Evolutionary conservation across 192 early-diverging fungal species (phyloP), one percentile per base, ranked within the genome.

Genomic region (Backusella circina): DNA sequence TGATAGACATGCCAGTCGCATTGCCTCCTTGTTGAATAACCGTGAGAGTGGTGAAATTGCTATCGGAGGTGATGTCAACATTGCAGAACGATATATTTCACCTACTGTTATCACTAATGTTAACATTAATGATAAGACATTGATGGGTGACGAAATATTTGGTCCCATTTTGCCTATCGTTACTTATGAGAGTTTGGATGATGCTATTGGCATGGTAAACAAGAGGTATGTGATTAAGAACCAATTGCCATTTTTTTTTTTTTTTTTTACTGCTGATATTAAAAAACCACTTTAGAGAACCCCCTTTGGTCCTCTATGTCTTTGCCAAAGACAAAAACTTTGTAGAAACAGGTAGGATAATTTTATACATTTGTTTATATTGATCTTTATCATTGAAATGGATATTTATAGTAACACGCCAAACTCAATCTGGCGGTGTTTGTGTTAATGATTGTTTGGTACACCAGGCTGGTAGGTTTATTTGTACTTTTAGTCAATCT

Each of bases 141-240:
- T 93, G 67, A 95, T 97, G 96, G 64, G 85, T 26, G 90, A 90
- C 26, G 97, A 99, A 83, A 78, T 99, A 41, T 98, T 99, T 87
- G 97, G 95, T 13, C 97, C 97, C 4, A 83, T 97, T 41, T 76
- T 99, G 71, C 95, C 95, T 8, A 85, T 99, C 70, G 67, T 97
- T 35, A 75, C 86, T 1, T 88, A 90, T 64, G 85, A 91, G 70
- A 84, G 79, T n/a, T 36, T 92, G 7, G 85, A 92, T 16, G 89
- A 90, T 47, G 91, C 89, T 9, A 78, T 95, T 50, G 81, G 75
- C 35, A 81, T 86, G 75, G 82, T 95, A 33, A 91, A 91, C 74
- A 66, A 70, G 12, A 82, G 67, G 80, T 82, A 75, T 15, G 69
- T 10, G 16, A 30, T 2, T 15, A 23, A 36, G n/a, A 23, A 21